Evolutionary conservation across 768 basidiomycete species (phyloP).

Genomic region (Amyloporia xantha): DNA sequence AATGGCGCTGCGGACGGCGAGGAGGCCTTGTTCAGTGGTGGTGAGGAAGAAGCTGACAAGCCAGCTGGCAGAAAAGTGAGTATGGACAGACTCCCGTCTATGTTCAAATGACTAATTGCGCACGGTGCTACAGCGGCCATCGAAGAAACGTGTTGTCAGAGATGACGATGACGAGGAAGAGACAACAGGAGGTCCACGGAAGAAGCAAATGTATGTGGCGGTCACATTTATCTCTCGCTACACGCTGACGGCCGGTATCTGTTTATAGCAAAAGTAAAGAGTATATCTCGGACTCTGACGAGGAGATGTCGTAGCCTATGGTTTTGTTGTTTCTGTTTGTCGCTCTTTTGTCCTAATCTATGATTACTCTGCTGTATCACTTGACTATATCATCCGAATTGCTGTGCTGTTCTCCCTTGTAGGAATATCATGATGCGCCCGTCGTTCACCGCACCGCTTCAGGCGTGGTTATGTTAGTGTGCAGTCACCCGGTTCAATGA

Average conservation of each 20-base stretch:
- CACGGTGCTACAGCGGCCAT: constrained; percentile 33
- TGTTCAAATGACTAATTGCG: not conserved
- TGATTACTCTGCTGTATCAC: constrained; percentile 2
- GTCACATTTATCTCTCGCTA: not conserved
- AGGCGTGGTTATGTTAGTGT: too few relatives aligned
- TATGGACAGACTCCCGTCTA: constrained; percentile 20
- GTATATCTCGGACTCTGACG: constrained; percentile 82
- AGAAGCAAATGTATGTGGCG: constrained; percentile 63
- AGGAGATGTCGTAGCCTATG: constrained; percentile 52
- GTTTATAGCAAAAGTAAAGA: constrained; percentile 77
- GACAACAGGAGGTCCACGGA: constrained; percentile 46
- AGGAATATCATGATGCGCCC: too few relatives aligned
- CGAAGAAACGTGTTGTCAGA: constrained; percentile 71
- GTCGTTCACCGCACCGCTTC: too few relatives aligned
- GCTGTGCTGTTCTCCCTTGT: too few relatives aligned
- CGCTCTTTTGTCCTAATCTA: not conserved
- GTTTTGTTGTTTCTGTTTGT: not conserved
- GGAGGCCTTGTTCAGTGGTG: constrained; percentile 63
- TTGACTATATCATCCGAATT: too few relatives aligned
- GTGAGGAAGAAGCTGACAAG: constrained; percentile 60
- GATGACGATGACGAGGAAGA: constrained; percentile 80
- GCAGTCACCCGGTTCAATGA: too few relatives aligned
- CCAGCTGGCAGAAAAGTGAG: constrained; percentile 74
- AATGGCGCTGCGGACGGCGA: constrained; percentile 44
- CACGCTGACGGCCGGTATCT: constrained; percentile 1